Base-by-base conservation (phyloP, 202 grass and related monocot genomes). In the Panicum hallii region DNA sequence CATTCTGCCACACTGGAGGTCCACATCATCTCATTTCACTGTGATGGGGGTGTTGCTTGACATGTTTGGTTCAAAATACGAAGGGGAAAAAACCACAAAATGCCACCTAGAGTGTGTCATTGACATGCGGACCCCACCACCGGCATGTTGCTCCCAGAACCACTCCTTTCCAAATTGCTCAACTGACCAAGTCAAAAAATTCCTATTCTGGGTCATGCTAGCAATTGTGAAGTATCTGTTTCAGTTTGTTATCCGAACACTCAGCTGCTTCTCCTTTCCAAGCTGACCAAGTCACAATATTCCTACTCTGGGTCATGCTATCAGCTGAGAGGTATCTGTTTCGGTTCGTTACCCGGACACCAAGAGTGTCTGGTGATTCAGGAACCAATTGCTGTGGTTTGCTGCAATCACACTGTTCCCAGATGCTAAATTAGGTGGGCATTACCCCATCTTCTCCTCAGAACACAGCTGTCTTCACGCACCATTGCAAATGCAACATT, bases 361-460 rank as follows among this genome's bases (percentile, higher is more conserved):
- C 11, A 3, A 72, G 32, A 15, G 34, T 79, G 13, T 16, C 34
- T 42, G 47, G 19, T 68, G 20, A 67, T 68, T 68, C 34, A 80
- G 47, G 11, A 6, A 53, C 6, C 45, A 67, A 22, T 34, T 77
- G 1, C 45, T 14, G 4, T 75, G 19, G 11, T 22, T 56, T 43
- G n/a, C 68, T 19, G 26, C 32, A 16, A 42, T 67, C 63, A 23
- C 23, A 28, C 47, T 67, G 47, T 26, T 17, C 14, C 34, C 19
- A 26, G 63, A 68, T 80, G 78, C 63, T 11, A 22, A 55, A 68
- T 68, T 68, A 67, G 62, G 77, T 80, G 22, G 15, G 22, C 19
- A 22, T 28, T 11, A 1, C 47, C 62, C 0, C 10, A 17, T 67
- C 49, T 52, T 65, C 0, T 15, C 43, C 30, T 66, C 9, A 3